A percentile compares a stretch with the other conserved stretches of the same genome.
phyloP scores from a whole-genome alignment of 2,329 filamentous ascomycete genomes.

The Alternaria dauci region DNA sequence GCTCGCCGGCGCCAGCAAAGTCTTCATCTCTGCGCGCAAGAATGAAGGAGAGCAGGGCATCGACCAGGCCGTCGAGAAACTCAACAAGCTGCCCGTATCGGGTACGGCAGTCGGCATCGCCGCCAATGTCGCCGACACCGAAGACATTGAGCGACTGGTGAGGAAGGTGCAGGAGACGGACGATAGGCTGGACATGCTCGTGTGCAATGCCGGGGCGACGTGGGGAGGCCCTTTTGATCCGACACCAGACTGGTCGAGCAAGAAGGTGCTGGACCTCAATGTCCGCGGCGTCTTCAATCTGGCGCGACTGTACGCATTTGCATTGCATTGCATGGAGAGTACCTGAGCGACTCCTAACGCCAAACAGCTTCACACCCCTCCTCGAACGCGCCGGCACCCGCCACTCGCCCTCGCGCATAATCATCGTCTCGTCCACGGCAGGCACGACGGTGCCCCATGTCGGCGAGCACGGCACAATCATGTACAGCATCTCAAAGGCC shows the following conservation, averaged over 20 bases:
- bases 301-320: constrained; percentile 42
- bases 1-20: constrained; percentile 51
- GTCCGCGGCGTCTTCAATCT: constrained; percentile 53
- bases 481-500: constrained; percentile 53
- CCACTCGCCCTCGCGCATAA: constrained; percentile 49
- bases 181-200: constrained; percentile 48
- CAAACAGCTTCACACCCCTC: constrained; percentile 46
- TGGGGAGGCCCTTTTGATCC: constrained; percentile 52
- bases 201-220: constrained; percentile 52
- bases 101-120: constrained; percentile 48
- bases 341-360: background rate
- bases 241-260: constrained; percentile 46
- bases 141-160: constrained; percentile 48
- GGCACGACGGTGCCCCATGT: constrained; percentile 50
- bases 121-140: constrained; percentile 49
- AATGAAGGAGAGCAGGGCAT: constrained; percentile 50
- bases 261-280: constrained; percentile 52
- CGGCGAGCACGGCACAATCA: constrained; percentile 51
- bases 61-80: constrained; percentile 49
- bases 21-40: constrained; percentile 52
- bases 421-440: constrained; percentile 49
- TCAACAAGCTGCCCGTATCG: constrained; percentile 49
- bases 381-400: constrained; percentile 44
- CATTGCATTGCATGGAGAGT: no score
- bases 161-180: constrained; percentile 43